Percentiles rank a stretch among this genome's conserved stretches.
These are phyloP conservation scores for Dentiscutata heterogama DNA, from an alignment of 371 early-diverging fungal genomes.

Conservation along the genomic window DNA sequence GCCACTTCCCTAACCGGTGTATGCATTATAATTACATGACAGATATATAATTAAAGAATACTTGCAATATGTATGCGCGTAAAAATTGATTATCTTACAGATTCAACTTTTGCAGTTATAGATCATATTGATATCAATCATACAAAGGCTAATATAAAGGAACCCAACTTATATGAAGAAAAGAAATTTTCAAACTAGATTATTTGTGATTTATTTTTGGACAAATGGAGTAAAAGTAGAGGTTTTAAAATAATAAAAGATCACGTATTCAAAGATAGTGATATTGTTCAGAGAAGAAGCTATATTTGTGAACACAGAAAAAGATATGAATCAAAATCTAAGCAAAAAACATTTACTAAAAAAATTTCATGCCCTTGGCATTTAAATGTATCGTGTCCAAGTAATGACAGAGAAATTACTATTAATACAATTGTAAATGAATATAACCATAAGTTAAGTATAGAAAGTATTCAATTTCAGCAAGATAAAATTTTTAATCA, in stretches of 20 bases:
- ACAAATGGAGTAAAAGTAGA: constrained; percentile 1
- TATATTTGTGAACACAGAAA: not conserved
- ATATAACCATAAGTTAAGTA: not conserved
- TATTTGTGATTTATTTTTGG: not conserved
- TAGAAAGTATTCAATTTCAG: not conserved
- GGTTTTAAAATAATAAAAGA: constrained; percentile 27
- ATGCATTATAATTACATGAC: too few relatives aligned
- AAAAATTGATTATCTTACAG: too few relatives aligned
- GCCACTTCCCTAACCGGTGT: too few relatives aligned
- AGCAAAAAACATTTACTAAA: not conserved
- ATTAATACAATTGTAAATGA: not conserved
- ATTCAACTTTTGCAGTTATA: not conserved
- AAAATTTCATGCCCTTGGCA: not conserved
- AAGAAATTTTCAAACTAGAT: not conserved
- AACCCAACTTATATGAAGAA: not conserved
- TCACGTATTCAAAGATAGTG: not conserved
- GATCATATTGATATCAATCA: too few relatives aligned
- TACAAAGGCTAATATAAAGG: too few relatives aligned
- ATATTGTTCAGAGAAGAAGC: not conserved
- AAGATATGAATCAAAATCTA: not conserved
- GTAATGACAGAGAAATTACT: not conserved
- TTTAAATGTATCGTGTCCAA: constrained; percentile 13
- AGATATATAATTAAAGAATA: too few relatives aligned
- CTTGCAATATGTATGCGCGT: too few relatives aligned
- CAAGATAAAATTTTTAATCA: not conserved